Evolutionary conservation across 352 stramenopile genomes (phyloP), one percentile per base, ranked within the genome.

Genomic region (Phytophthora vignae): DNA sequence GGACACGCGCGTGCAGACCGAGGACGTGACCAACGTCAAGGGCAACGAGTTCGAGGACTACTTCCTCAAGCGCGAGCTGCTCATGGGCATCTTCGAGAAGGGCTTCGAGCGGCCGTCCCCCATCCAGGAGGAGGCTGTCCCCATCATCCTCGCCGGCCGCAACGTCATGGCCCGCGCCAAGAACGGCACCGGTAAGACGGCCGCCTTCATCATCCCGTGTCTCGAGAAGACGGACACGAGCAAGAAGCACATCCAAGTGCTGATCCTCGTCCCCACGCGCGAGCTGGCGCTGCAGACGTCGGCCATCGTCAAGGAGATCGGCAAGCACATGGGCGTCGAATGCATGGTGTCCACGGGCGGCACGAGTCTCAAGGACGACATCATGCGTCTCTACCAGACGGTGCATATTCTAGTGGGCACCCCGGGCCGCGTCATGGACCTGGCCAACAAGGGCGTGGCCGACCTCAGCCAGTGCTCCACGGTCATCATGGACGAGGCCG

Each of bases 61-160:
- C 79, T 99, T 99, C 73, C 88, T 99, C 60, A 99, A 99, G 85
- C 89, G 97, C 57, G 97, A 99, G 71, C 87, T 99, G 57, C 83
- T 99, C 25, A 99, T 99, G 97, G 98, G 97, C 59, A 99, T 99
- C 79, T 99, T 99, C 69, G 98, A 99, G 75, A 99, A 99, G 77
- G 98, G 98, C 22, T 99, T 99, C 78, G 98, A 99, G 76, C 97
- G 98, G 40, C 98, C 98, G 36, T 99, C 95, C 33, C 98, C 98
- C 14, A 99, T 99, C 71, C 98, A 99, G 75, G 98, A 99, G 82
- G 96, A 99, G 76, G 97, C 98, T 14, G 99, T 99, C 65, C 98
- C 98, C 17, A 99, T 99, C 70, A 99, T 99, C 60, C 76, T 99
- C 17, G 95, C 98, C 8, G 98, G 98, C 48, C 87, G 97, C 29